Evolutionary conservation across 73 alveolate genomes (phyloP).

Genomic region (Paramecium sexaurelia): DNA sequence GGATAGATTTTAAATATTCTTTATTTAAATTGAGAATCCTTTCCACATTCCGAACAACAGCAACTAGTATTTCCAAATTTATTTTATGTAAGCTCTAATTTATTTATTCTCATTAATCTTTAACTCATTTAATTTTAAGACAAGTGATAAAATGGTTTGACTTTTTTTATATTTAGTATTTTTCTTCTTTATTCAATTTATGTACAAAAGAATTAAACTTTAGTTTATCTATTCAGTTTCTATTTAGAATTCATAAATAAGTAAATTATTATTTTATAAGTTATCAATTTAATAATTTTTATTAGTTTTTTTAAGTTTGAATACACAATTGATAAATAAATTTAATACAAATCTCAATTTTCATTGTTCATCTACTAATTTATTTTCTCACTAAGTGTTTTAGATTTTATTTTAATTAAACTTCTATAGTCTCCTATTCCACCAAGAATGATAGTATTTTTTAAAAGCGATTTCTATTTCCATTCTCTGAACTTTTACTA

Average conservation of each 20-base stretch:
- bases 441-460: neutral
- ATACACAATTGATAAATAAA: neutral
- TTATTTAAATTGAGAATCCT: neutral
- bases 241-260: neutral
- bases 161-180: neutral
- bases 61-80: constrained; percentile 41
- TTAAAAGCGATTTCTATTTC: constrained; percentile 25
- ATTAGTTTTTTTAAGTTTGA: neutral
- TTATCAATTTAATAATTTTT: neutral
- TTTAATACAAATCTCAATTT: neutral
- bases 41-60: constrained; percentile 18
- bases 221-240: neutral
- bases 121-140: neutral
- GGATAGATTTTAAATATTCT: constrained; percentile 8
- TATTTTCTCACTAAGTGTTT: constrained; percentile 14
- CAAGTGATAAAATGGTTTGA: neutral
- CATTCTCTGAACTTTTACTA: constrained; percentile 51
- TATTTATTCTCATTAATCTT: neutral
- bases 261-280: neutral
- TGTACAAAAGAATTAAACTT: neutral
- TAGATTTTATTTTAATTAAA: neutral
- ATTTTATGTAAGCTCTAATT: neutral
- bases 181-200: neutral
- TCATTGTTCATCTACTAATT: neutral
- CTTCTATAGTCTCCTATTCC: constrained; percentile 40